phyloP scores from a whole-genome alignment of 768 basidiomycete genomes.

The Floccularia luteovirens region DNA sequence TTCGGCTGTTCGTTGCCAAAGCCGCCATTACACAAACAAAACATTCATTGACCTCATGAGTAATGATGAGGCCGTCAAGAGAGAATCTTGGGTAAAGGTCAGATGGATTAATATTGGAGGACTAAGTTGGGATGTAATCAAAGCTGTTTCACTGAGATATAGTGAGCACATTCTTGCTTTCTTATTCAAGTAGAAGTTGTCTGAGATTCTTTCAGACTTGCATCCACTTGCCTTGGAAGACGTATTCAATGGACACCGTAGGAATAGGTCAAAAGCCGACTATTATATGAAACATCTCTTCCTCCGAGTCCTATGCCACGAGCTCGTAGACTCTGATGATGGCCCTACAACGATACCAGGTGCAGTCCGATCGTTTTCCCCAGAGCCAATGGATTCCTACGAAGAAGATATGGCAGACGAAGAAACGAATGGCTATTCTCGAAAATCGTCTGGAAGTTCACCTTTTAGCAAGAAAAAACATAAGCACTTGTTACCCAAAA shows the following conservation, averaged over 20 bases:
- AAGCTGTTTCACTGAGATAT: slow-evolving; percentile 57
- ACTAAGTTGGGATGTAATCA: slow-evolving; percentile 66
- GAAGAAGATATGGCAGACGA: slow-evolving; percentile 7
- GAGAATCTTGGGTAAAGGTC: slow-evolving; percentile 58
- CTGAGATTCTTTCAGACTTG: slow-evolving; percentile 31
- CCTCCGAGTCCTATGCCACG: slow-evolving; percentile 59
- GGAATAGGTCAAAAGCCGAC: slow-evolving; percentile 59
- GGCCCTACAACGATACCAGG: slow-evolving; percentile 14
- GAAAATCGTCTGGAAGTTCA: slow-evolving; percentile 2
- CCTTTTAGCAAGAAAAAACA: slow-evolving; percentile 4
- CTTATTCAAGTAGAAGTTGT: neutral
- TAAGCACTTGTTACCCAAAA: slow-evolving; percentile 15
- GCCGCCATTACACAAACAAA: slow-evolving; percentile 48
- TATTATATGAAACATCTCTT: slow-evolving; percentile 70
- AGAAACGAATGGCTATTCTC: slow-evolving; percentile 7
- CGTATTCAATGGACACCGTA: slow-evolving; percentile 46
- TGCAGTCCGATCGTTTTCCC: slow-evolving; percentile 26
- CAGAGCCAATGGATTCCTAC: slow-evolving; percentile 23
- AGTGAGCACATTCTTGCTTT: slow-evolving; percentile 26
- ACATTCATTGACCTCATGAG: slow-evolving; percentile 54
- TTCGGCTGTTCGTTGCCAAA: slow-evolving; percentile 44
- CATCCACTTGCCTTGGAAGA: slow-evolving; percentile 73
- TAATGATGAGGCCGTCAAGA: slow-evolving; percentile 31
- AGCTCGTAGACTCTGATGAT: slow-evolving; percentile 30
- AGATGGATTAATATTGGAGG: slow-evolving; percentile 73